These are phyloP conservation scores for Cercospora beticola DNA, from an alignment of 2,329 filamentous ascomycete genomes.

Conservation along the genomic window DNA sequence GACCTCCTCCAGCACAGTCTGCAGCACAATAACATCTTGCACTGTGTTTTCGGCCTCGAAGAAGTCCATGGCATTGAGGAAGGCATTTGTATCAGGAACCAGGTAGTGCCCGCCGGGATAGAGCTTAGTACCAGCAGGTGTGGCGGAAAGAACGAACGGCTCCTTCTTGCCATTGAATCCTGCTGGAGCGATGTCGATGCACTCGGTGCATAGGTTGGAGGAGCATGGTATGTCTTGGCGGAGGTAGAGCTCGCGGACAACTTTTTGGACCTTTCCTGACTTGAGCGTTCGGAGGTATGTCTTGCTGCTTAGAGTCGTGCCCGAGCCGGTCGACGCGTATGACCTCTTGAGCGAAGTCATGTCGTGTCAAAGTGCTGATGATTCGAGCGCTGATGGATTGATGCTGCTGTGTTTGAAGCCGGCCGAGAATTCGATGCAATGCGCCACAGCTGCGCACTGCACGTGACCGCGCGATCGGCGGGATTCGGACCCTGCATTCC, in stretches of 20 bases:
- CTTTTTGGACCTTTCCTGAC: conserved; percentile 97
- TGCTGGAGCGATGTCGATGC: conserved; percentile 68
- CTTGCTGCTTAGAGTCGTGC: conserved; percentile 77
- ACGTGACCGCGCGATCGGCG: neutral
- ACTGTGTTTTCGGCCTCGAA: conserved; percentile 91
- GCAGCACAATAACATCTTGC: conserved; percentile 93
- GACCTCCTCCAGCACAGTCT: conserved; percentile 94
- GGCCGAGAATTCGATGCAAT: neutral
- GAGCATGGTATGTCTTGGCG: conserved; percentile 97
- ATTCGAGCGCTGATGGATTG: neutral
- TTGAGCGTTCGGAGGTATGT: conserved; percentile 92
- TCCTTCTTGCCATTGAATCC: conserved; percentile 76
- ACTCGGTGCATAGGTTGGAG: conserved; percentile 78
- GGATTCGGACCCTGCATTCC: neutral
- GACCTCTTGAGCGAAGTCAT: conserved; percentile 66
- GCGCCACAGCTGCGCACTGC: neutral
- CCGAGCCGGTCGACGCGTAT: conserved; percentile 60
- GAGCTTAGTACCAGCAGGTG: conserved; percentile 75
- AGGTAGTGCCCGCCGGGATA: conserved; percentile 91
- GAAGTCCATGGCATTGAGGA: conserved; percentile 93
- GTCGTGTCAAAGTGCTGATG: neutral
- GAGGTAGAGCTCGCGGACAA: conserved; percentile 93
- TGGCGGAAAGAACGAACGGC: conserved; percentile 85
- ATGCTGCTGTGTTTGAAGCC: neutral
- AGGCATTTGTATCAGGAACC: conserved; percentile 91